Conservation (phyloP, 106 monocot genomes). For the Allium fistulosum region DNA sequence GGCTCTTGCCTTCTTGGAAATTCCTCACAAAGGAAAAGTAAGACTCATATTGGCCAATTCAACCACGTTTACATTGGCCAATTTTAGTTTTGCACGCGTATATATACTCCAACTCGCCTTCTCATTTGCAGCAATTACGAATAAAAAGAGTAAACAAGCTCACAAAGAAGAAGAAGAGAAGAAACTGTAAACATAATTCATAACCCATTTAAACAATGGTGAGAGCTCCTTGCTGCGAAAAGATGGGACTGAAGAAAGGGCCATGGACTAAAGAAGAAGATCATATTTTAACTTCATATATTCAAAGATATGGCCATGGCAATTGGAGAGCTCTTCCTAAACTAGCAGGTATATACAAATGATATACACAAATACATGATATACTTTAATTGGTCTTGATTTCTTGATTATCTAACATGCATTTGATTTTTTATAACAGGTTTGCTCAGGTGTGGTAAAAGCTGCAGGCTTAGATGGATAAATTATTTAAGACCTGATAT, state of each 20-base stretch:
- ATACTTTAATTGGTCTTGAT: not conserved
- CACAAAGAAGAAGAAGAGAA: not conserved
- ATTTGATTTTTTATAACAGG: constrained; percentile 4
- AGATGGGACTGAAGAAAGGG: constrained; percentile 27
- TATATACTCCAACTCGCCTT: not conserved
- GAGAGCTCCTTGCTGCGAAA: constrained; percentile 30
- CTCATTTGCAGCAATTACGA: not conserved
- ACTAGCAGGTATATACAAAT: constrained; percentile 5
- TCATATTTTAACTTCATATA: constrained; percentile 8
- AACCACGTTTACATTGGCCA: not conserved
- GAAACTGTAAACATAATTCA: not conserved
- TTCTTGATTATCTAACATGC: not conserved
- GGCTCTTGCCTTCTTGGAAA: not conserved
- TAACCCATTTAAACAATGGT: constrained; percentile 23
- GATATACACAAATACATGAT: not conserved
- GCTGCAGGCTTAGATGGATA: constrained; percentile 18
- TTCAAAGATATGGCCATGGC: constrained; percentile 15
- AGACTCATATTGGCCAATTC: not conserved
- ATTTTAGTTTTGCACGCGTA: not conserved
- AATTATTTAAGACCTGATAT: constrained; percentile 17
- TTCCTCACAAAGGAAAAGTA: not conserved
- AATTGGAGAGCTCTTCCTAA: constrained; percentile 30
- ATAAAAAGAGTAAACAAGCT: not conserved
- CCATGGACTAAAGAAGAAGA: constrained; percentile 33
- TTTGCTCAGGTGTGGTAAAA: constrained; percentile 18